phyloP scores from a whole-genome alignment of 768 basidiomycete species.

The Cystobasidium ongulense region DNA sequence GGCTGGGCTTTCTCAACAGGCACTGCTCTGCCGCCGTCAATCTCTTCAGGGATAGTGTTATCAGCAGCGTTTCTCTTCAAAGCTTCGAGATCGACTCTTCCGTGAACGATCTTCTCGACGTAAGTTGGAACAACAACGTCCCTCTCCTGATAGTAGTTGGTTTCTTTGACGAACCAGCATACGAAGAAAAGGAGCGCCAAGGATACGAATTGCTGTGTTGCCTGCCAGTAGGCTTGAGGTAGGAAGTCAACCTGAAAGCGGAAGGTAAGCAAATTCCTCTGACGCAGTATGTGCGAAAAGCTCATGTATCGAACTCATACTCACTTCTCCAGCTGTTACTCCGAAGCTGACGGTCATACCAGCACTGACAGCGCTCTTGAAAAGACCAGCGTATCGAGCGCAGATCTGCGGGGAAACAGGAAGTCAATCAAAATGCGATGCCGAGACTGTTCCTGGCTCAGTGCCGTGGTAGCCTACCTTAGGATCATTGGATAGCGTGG shows the following conservation, averaged over 20 bases:
- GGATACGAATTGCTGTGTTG: background rate
- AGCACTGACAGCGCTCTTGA: constrained; percentile 13
- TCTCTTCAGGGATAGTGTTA: background rate
- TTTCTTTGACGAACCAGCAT: constrained; percentile 28
- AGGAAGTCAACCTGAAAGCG: constrained; percentile 4
- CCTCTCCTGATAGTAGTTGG: constrained; percentile 24
- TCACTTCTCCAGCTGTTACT: background rate
- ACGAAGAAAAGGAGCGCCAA: constrained; percentile 22
- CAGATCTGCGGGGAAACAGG: background rate
- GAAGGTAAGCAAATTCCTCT: background rate
- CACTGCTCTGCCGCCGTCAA: background rate
- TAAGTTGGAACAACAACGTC: constrained; percentile 23
- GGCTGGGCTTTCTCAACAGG: background rate
- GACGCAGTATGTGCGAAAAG: no score
- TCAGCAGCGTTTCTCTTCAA: constrained; percentile 1
- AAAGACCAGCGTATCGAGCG: constrained; percentile 16
- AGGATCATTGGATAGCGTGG: constrained; percentile 14
- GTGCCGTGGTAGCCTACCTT: background rate
- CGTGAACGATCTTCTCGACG: constrained; percentile 15
- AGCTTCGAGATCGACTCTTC: constrained; percentile 12
- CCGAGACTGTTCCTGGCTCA: background rate
- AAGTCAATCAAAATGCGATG: background rate
- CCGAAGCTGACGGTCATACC: constrained; percentile 26
- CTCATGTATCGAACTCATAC: no score
- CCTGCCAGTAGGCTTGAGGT: constrained; percentile 5